A percentile compares a stretch with the other conserved stretches of the same genome.
These are phyloP conservation scores for Neurospora intermedia DNA, from an alignment of 495 filamentous ascomycete species.

Conservation along the genomic window DNA sequence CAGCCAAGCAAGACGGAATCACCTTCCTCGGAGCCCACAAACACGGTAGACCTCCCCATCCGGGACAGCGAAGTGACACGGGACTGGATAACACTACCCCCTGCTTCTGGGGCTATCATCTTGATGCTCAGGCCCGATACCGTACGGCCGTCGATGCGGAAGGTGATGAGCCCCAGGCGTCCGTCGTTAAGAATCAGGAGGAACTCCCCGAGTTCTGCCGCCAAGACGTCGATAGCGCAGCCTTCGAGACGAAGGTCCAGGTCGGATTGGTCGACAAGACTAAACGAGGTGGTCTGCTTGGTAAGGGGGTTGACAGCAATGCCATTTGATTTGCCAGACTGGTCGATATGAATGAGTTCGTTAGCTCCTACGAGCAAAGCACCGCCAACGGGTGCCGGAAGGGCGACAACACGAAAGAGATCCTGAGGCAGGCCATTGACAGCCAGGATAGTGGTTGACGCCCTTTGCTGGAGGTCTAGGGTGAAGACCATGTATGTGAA, in stretches of 20 bases:
- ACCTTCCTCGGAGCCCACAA: constrained; percentile 75
- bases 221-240: constrained; percentile 67
- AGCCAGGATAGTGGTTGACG: constrained; percentile 85
- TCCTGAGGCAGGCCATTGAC: constrained; percentile 81
- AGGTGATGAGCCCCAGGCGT: constrained; percentile 61
- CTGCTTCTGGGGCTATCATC: constrained; percentile 46
- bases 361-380: constrained; percentile 79
- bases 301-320: constrained; percentile 91
- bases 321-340: constrained; percentile 84
- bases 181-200: constrained; percentile 76
- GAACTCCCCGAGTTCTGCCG: constrained; percentile 64
- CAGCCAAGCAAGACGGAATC: constrained; percentile 77
- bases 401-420: constrained; percentile 69
- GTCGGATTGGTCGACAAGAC: constrained; percentile 74
- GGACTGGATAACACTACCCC: constrained; percentile 49
- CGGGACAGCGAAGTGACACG: constrained; percentile 57
- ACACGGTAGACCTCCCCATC: constrained; percentile 61
- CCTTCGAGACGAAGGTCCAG: constrained; percentile 70
- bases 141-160: constrained; percentile 84
- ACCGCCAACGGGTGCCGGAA: constrained; percentile 80
- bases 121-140: constrained; percentile 74
- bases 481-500: constrained; percentile 89
- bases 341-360: constrained; percentile 90
- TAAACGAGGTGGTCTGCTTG: constrained; percentile 64
- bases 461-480: constrained; percentile 84